A percentile compares a stretch with the other conserved stretches of the same genome.
These are phyloP conservation scores for Dichomitus squalens DNA, from an alignment of 1,284 basidiomycete species.

Conservation along the genomic window DNA sequence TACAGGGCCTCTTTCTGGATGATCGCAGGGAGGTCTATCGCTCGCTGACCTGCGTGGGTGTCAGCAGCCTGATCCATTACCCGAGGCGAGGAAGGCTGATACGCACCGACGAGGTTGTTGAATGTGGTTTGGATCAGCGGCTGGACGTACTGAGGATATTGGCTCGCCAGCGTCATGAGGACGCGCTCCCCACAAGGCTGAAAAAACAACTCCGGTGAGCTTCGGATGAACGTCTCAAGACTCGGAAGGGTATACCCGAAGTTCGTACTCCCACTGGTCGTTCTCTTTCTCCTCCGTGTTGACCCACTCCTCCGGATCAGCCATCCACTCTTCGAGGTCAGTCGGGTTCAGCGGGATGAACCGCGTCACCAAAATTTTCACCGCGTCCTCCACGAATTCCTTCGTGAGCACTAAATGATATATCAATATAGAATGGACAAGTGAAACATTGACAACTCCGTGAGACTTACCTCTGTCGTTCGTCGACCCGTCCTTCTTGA, in stretches of 20 bases:
- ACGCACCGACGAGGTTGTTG: constrained; percentile 55
- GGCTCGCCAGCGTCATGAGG: constrained; percentile 75
- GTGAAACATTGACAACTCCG: background rate
- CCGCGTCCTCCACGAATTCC: constrained; percentile 78
- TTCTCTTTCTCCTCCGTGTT: constrained; percentile 84
- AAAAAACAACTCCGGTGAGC: constrained; percentile 8
- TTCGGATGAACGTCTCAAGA: background rate
- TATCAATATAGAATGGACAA: background rate
- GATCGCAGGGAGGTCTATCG: constrained; percentile 61
- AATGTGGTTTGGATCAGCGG: constrained; percentile 70
- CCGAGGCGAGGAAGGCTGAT: background rate
- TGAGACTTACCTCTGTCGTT: constrained; percentile 55
- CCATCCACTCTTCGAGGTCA: constrained; percentile 80
- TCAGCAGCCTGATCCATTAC: background rate
- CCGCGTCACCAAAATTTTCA: constrained; percentile 76
- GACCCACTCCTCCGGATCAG: constrained; percentile 90
- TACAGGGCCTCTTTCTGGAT: constrained; percentile 87
- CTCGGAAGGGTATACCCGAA: constrained; percentile 56
- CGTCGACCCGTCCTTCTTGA: constrained; percentile 57
- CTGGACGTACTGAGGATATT: constrained; percentile 74
- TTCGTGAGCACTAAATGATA: constrained; percentile 61
- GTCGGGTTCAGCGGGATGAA: constrained; percentile 81
- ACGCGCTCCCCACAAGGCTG: constrained; percentile 90
- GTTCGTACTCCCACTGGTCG: constrained; percentile 87
- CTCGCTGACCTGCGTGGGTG: constrained; percentile 46